Base-by-base conservation (phyloP, 2,329 filamentous ascomycete species). In the Verticillium tricorpus region DNA sequence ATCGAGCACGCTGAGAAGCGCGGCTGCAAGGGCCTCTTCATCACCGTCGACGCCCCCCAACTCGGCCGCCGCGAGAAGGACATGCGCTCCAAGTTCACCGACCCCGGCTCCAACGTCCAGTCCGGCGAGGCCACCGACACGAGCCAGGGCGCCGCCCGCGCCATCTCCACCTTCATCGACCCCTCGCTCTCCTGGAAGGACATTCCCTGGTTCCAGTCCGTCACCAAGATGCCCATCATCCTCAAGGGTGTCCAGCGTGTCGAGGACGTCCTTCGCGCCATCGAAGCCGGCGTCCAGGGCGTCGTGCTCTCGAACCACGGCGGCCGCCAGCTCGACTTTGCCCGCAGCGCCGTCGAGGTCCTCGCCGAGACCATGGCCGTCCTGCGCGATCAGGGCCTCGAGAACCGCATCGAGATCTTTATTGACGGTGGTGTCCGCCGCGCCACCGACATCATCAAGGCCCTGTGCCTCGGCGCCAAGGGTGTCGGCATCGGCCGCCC, bases 291-390 rank as follows among this genome's bases (percentile, higher is more conserved):
- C 60, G 89, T 95, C 55, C 88, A 96, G 69, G 95, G 92, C 57
- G 92, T 98, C 22, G 94, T 98, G 7, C 84, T 99, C 12, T 96
- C 91, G 58, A 99, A 99, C 79, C 95, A 99, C 78, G 95, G 95
- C 64, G 95, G 95, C 17, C 86, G 95, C 1, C 95, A 98, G 75
- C 87, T 98, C 60, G 95, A 99, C 70, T 96, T 93, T 67, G 90
- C 95, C 1, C 90, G 91, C 7, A 96, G 93, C 0, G 93, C 88
- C 17, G 85, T 99, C 65, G 95, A 99, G 76, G 86, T 97, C 1
- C 85, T 99, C 31, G 90, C 94, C 17, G 94, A 98, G 80, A 93
- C 95, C 15, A 93, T 97, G 89, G 93, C 94, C 0, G 86, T 93
- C 59, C 85, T 96, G 56, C 87, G 89, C 37, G 84, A 89, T 69